phyloP scores from a whole-genome alignment of 2,329 filamentous ascomycete genomes.

The Alternaria sp. region DNA sequence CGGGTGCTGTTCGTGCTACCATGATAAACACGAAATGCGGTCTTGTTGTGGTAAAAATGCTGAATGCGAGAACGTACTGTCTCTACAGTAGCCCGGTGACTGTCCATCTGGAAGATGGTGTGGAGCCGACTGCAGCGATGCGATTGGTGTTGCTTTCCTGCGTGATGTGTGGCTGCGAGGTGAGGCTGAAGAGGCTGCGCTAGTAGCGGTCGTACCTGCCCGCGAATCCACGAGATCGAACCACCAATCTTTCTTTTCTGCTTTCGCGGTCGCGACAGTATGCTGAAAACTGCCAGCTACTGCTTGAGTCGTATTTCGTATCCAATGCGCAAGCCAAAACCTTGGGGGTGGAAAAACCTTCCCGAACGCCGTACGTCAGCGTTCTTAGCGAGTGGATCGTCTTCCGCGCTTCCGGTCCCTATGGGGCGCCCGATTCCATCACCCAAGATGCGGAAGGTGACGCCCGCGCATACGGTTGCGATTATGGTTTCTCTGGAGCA shows the following conservation, averaged over 20 bases:
- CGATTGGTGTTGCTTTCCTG: not conserved
- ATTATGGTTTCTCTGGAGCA: not conserved
- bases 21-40: conserved; percentile 64
- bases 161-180: conserved; percentile 6
- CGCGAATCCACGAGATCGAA: not conserved
- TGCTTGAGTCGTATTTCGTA: not conserved
- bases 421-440: conserved; percentile 10
- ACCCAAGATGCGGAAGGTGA: not conserved
- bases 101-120: conserved; percentile 23
- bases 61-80: conserved; percentile 26
- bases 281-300: not conserved
- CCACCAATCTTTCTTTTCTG: not conserved
- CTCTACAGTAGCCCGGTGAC: conserved; percentile 31
- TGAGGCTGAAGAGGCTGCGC: conserved; percentile 9
- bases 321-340: not conserved
- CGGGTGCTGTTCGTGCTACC: conserved; percentile 80
- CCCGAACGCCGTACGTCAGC: conserved; percentile 23
- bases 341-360: not conserved
- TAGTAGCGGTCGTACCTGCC: conserved; percentile 4
- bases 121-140: not conserved
- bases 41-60: conserved; percentile 35
- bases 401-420: conserved; percentile 29
- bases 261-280: not conserved
- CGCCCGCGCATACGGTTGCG: not conserved
- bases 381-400: conserved; percentile 25